Evolutionary conservation across 2,329 filamentous ascomycete genomes (phyloP).

Genomic region (Catunica adiposa): DNA sequence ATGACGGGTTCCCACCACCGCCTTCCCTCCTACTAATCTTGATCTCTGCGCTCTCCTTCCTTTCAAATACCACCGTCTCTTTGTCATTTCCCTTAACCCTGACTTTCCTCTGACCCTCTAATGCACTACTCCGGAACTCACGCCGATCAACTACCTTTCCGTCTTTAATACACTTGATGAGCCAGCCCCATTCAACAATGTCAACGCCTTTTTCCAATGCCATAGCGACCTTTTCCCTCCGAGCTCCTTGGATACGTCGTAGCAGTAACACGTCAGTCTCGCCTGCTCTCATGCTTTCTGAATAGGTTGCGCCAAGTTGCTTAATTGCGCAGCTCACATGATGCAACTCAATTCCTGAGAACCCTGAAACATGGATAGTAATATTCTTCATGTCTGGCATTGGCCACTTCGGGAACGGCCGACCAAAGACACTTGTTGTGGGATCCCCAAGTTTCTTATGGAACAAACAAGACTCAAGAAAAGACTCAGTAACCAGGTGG

Average conservation of each 20-base stretch:
- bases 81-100: background rate
- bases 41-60: background rate
- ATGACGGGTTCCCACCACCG: background rate
- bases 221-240: constrained; percentile 62
- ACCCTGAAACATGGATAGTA: constrained; percentile 64
- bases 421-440: constrained; percentile 52
- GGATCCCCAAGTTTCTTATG: constrained; percentile 57
- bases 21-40: background rate
- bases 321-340: constrained; percentile 65
- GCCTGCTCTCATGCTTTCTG: constrained; percentile 55
- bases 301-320: constrained; percentile 65
- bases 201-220: constrained; percentile 62
- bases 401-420: constrained; percentile 56
- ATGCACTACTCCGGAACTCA: background rate
- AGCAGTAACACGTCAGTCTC: constrained; percentile 62
- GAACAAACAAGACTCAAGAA: constrained; percentile 76
- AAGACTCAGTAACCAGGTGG: constrained; percentile 65
- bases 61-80: too few relatives aligned
- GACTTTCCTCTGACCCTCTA: background rate
- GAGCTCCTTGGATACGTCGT: constrained; percentile 38
- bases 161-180: constrained; percentile 55
- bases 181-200: constrained; percentile 66
- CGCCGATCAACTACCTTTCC: constrained; percentile 21
- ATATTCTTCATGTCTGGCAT: constrained; percentile 54
- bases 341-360: constrained; percentile 67